These are phyloP conservation scores for Aspergillus sp. DNA, from an alignment of 2,329 filamentous ascomycete species.

Conservation along the genomic window DNA sequence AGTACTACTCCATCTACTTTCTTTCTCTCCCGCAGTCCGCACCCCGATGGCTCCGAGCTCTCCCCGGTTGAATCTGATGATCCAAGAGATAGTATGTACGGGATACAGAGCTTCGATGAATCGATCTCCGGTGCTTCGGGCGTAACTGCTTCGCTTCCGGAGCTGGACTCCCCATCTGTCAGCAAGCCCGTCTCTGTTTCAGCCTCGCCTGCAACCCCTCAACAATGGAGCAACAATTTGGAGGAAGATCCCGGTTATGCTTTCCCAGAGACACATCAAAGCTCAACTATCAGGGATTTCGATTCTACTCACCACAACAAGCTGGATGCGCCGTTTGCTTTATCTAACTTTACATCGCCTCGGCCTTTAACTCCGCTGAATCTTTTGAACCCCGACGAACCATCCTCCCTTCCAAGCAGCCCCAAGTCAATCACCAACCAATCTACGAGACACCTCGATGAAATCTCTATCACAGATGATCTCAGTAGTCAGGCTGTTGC, in stretches of 20 bases:
- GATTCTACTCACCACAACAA: constrained; percentile 17
- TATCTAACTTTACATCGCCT: constrained; percentile 29
- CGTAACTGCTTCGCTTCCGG: constrained; percentile 18
- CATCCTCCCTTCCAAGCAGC: constrained; percentile 55
- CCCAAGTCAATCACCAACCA: constrained; percentile 61
- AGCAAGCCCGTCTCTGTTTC: constrained; percentile 7
- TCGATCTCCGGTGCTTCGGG: constrained; percentile 42
- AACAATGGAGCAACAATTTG: constrained; percentile 2
- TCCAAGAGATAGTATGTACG: constrained; percentile 50
- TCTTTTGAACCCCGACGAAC: constrained; percentile 47
- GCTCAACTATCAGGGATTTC: constrained; percentile 32
- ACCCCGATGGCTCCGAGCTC: constrained; percentile 40
- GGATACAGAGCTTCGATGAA: constrained; percentile 58
- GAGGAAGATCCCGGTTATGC: constrained; percentile 24
- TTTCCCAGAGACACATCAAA: constrained; percentile 25
- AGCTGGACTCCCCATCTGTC: constrained; percentile 6
- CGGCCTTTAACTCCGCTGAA: constrained; percentile 50
- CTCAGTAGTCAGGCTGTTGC: constrained; percentile 55
- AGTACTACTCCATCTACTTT: constrained; percentile 54
- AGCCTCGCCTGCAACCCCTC: constrained; percentile 11
- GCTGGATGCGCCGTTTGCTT: constrained; percentile 20
- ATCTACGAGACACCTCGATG: constrained; percentile 59
- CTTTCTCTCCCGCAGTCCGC: constrained; percentile 58
- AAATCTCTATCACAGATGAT: constrained; percentile 56
- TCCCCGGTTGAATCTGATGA: constrained; percentile 30